phyloP scores from a whole-genome alignment of 2,329 filamentous ascomycete genomes.

The Polychaeton citri region DNA sequence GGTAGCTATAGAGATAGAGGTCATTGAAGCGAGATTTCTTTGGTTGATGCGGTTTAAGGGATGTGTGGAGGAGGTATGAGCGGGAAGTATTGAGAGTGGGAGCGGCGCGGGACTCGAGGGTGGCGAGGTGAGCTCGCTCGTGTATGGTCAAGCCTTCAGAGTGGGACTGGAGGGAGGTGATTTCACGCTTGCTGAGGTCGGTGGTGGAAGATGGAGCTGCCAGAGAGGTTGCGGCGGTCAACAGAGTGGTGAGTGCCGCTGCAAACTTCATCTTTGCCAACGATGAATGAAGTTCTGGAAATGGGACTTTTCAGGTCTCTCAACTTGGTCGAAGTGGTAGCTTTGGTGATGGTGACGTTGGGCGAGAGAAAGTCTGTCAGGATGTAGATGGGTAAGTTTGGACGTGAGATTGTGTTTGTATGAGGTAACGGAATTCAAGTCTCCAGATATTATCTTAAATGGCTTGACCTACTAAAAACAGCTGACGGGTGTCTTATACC shows the following conservation, averaged over 20 bases:
- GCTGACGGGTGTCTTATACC: too few species aligned
- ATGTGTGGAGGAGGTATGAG: conserved; percentile 17
- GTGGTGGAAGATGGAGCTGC: neutral
- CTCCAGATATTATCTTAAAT: too few species aligned
- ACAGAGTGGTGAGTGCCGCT: neutral
- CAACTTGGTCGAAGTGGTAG: too few species aligned
- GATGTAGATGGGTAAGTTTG: too few species aligned
- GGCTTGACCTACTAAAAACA: too few species aligned
- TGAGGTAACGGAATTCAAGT: too few species aligned
- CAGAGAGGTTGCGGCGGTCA: neutral
- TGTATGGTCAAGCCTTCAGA: neutral
- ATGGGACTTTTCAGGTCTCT: too few species aligned
- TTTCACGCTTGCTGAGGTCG: neutral
- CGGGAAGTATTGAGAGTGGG: conserved; percentile 14
- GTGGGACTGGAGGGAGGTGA: neutral
- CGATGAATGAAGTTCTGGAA: too few species aligned
- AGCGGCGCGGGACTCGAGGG: conserved; percentile 7
- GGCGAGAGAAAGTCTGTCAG: too few species aligned
- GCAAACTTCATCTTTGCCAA: neutral
- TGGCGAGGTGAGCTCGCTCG: conserved; percentile 4
- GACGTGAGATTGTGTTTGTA: too few species aligned
- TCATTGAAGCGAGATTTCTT: conserved; percentile 12
- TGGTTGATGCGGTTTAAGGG: conserved; percentile 11
- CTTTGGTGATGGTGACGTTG: too few species aligned
- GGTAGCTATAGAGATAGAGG: conserved; percentile 14